Evolutionary conservation across 345 rosid genomes (phyloP), one percentile per base, ranked within the genome.

Genomic region (Pistacia atlantica): DNA sequence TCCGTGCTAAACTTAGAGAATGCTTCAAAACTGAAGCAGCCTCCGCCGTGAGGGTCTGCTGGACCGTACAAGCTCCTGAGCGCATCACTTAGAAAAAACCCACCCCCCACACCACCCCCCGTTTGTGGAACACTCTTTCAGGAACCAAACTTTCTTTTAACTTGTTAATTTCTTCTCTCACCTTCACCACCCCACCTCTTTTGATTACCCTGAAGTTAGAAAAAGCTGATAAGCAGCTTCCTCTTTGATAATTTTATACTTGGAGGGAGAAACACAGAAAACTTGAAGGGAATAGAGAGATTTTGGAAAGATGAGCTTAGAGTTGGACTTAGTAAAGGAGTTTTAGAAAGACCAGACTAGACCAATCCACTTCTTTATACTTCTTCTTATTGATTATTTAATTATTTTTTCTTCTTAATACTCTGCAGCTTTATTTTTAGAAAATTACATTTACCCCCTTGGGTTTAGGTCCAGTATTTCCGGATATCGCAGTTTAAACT

Each of bases 11-110:
- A 86, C 84, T 82, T 10, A 94, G 97, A 83, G 97, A 94, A 83
- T 94, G 97, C 96, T 91, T 92, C 92, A 94, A 73, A 10, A 84
- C 92, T 77, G 97, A 90, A 90, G 97, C 98, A 88, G 97, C 98
- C 97, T 94, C 98, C 51, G 93, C 80, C 68, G 97, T 90, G 86
- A 94, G 98, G 89, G 97, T 92, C 92, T 94, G 97, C 89, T 92
- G 97, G 69, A 87, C 92, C 79, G 98, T 87, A 82, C 90, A 89
- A 80, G 87, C 90, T 83, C 97, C 97, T 88, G 97, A 87, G 84
- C 98, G 96, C 98, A 94, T 94, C 82, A 90, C 97, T 86, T 87
- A 80, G 69, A 83, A 58, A 75, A 83, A 84, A 82, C 84, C 89
- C 86, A 68, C 85, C 88, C 82, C 90, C 87, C 83, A 65, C 69